phyloP scores from a whole-genome alignment of 2,329 filamentous ascomycete genomes.

The Didymella pomorum region DNA sequence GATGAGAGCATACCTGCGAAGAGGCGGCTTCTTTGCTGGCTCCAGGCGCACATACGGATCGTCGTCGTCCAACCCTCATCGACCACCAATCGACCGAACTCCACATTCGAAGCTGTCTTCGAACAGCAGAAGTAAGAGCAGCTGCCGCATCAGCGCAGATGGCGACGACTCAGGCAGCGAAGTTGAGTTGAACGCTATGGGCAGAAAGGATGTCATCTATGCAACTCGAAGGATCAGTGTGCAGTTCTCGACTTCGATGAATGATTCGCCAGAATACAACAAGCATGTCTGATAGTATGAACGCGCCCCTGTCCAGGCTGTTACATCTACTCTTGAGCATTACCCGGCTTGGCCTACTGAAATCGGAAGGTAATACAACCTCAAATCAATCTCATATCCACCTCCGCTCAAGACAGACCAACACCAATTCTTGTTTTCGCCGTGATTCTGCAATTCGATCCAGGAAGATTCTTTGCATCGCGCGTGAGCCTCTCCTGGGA shows the following conservation, averaged over 20 bases:
- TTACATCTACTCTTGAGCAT: not conserved
- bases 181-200: slow-evolving; percentile 31
- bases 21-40: slow-evolving; percentile 28
- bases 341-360: not conserved
- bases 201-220: slow-evolving; percentile 34
- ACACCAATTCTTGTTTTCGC: not conserved
- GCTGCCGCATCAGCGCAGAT: slow-evolving; percentile 10
- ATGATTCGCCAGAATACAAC: not conserved
- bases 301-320: not conserved
- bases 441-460: not conserved
- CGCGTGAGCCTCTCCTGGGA: not conserved
- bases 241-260: slow-evolving; percentile 28
- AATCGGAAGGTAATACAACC: not conserved
- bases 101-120: slow-evolving; percentile 18
- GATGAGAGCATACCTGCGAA: slow-evolving; percentile 33
- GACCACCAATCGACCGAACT: slow-evolving; percentile 19
- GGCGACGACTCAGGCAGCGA: slow-evolving; percentile 35
- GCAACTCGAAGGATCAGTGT: slow-evolving; percentile 32
- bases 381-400: not conserved
- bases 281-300: not conserved
- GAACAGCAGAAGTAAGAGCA: slow-evolving; percentile 18
- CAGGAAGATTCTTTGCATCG: not conserved
- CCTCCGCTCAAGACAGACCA: not conserved
- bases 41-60: slow-evolving; percentile 28
- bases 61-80: slow-evolving; percentile 21